Conservation (phyloP, 192 early-diverging fungal genomes). For the Geranomyces variabilis region DNA sequence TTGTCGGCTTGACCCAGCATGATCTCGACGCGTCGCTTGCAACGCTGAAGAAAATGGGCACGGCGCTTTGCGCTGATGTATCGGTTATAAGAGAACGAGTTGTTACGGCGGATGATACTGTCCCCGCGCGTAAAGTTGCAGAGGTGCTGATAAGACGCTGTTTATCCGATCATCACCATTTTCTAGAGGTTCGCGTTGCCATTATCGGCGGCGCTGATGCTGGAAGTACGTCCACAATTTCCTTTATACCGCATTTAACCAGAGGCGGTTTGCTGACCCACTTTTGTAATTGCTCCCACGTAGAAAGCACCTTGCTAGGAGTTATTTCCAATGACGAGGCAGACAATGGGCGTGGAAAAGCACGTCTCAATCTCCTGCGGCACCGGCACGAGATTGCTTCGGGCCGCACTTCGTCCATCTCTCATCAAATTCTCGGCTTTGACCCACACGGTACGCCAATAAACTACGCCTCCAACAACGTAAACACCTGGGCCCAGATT, state of each 20-base stretch:
- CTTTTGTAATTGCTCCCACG: not conserved
- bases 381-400: slow-evolving; percentile 92
- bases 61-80: slow-evolving; percentile 65
- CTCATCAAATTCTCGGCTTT: slow-evolving; percentile 86
- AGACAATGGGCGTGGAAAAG: slow-evolving; percentile 86
- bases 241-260: not conserved
- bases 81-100: slow-evolving; percentile 60
- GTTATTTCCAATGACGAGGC: slow-evolving; percentile 77
- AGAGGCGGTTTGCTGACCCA: not conserved
- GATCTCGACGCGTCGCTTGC: slow-evolving; percentile 67
- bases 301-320: slow-evolving; percentile 83
- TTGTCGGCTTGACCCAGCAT: slow-evolving; percentile 67
- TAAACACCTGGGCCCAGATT: slow-evolving; percentile 83
- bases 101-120: slow-evolving; percentile 25
- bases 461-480: slow-evolving; percentile 78
- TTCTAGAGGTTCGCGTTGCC: slow-evolving; percentile 80
- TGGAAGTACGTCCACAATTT: slow-evolving; percentile 42
- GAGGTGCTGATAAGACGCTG: slow-evolving; percentile 76
- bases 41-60: slow-evolving; percentile 69
- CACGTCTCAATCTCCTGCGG: slow-evolving; percentile 80
- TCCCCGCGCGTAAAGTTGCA: slow-evolving; percentile 59
- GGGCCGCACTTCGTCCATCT: slow-evolving; percentile 86
- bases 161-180: slow-evolving; percentile 60
- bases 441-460: slow-evolving; percentile 70
- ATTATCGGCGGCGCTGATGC: slow-evolving; percentile 81